Percentiles rank a stretch among this genome's conserved stretches.
These are phyloP conservation scores for Aphanocladium album DNA, from an alignment of 2,329 filamentous ascomycete genomes.

Conservation along the genomic window DNA sequence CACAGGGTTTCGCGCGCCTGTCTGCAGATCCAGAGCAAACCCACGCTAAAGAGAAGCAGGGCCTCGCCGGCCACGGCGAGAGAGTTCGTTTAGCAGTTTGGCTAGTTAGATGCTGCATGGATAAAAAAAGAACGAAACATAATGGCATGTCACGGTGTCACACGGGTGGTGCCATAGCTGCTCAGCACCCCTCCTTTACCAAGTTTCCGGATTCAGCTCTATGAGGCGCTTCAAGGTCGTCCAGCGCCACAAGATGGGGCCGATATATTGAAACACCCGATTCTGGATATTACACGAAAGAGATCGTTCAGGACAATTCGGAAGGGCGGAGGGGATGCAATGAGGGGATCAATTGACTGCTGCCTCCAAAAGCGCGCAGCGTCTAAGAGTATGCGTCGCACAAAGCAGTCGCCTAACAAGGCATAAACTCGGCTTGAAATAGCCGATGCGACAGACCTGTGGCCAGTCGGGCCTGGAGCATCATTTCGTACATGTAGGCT, in stretches of 20 bases:
- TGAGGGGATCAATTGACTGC: background rate
- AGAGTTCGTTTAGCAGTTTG: background rate
- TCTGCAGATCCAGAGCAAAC: background rate
- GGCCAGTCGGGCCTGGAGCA: background rate
- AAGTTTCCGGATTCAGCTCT: background rate
- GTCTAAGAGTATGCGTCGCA: background rate
- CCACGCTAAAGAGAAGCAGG: background rate
- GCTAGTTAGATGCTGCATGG: background rate
- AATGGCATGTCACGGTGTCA: background rate
- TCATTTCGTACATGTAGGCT: background rate
- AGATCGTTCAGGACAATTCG: background rate
- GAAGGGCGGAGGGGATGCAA: background rate
- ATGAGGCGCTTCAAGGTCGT: constrained; percentile 8
- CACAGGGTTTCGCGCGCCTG: background rate
- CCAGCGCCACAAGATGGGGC: background rate
- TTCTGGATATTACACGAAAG: background rate
- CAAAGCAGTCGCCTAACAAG: background rate
- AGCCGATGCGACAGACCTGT: background rate
- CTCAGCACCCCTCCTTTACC: background rate
- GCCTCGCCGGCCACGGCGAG: background rate
- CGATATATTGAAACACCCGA: background rate
- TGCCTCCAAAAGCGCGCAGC: background rate
- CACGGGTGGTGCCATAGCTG: background rate
- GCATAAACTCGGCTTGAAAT: background rate
- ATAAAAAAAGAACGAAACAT: background rate